A percentile compares a stretch with the other conserved stretches of the same genome.
These are phyloP conservation scores for Dichotomocladium elegans DNA, from an alignment of 371 early-diverging fungal species.

Conservation along the genomic window DNA sequence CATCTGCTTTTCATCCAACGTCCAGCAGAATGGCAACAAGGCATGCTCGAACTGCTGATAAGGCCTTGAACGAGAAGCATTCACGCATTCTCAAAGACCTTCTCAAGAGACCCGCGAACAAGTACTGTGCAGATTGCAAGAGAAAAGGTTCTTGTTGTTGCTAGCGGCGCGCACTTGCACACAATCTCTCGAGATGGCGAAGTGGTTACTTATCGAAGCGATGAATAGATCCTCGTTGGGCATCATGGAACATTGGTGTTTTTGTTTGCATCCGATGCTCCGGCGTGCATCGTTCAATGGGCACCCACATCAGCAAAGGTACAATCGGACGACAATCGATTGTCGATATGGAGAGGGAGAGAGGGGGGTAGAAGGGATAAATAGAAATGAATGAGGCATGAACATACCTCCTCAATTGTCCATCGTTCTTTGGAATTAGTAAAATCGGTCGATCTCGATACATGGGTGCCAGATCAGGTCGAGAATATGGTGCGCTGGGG, in stretches of 20 bases:
- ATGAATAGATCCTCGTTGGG: conserved; percentile 81
- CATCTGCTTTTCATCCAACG: too few species aligned
- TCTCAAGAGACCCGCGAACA: conserved; percentile 68
- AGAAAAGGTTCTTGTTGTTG: too few species aligned
- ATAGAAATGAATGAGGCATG: too few species aligned
- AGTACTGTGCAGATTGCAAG: conserved; percentile 79
- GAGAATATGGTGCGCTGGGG: conserved; percentile 83
- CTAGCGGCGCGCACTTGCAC: too few species aligned
- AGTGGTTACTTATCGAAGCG: too few species aligned
- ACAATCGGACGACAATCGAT: neutral
- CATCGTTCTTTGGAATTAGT: conserved; percentile 33
- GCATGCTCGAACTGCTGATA: conserved; percentile 69
- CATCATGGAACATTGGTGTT: conserved; percentile 82
- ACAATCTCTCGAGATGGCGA: too few species aligned
- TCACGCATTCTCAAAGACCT: conserved; percentile 68
- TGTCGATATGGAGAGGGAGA: too few species aligned
- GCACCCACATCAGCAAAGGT: conserved; percentile 86
- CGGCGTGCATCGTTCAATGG: conserved; percentile 82
- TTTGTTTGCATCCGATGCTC: conserved; percentile 88
- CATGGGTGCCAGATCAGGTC: conserved; percentile 85
- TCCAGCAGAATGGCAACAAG: conserved; percentile 68
- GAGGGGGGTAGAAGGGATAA: too few species aligned
- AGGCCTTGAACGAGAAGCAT: conserved; percentile 69
- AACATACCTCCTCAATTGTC: too few species aligned
- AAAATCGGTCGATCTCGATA: conserved; percentile 82